Conservation (phyloP, 495 filamentous ascomycete genomes). For the Thermochaetoides thermophila region DNA sequence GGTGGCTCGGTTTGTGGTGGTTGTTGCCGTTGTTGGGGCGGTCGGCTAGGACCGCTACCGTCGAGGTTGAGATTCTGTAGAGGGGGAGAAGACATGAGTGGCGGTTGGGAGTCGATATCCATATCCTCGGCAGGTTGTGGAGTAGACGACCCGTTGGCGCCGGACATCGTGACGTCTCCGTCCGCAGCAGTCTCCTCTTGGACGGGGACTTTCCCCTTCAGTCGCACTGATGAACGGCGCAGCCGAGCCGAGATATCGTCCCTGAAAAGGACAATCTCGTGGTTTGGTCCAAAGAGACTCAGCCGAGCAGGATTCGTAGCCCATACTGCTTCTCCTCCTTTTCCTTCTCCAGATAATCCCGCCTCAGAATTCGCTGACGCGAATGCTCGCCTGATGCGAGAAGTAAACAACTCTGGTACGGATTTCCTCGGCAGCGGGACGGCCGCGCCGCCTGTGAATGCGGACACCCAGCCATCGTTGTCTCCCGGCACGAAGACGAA, state of each 20-base stretch:
- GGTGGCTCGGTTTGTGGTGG: constrained; percentile 3
- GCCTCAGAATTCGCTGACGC: constrained; percentile 56
- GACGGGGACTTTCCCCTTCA: constrained; percentile 22
- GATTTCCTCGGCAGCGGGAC: constrained; percentile 54
- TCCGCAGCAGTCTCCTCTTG: constrained; percentile 7
- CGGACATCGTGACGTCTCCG: constrained; percentile 23
- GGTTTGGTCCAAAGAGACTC: constrained; percentile 65
- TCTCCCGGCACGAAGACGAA: constrained; percentile 92
- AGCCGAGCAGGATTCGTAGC: constrained; percentile 73
- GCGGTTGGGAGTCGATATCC: constrained; percentile 40
- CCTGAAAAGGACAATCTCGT: constrained; percentile 73
- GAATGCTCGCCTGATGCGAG: constrained; percentile 64
- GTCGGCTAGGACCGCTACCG: too few relatives aligned
- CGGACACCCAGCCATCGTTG: constrained; percentile 83
- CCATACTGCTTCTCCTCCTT: constrained; percentile 63
- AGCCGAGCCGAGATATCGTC: constrained; percentile 73
- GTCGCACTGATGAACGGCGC: constrained; percentile 54
- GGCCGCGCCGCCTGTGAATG: constrained; percentile 72
- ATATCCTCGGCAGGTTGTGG: constrained; percentile 19
- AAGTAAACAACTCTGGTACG: constrained; percentile 79
- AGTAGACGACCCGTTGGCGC: constrained; percentile 6
- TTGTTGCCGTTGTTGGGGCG: constrained; percentile 1
- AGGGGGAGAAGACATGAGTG: too few relatives aligned
- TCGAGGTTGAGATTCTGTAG: too few relatives aligned
- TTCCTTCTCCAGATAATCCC: constrained; percentile 24